These are phyloP conservation scores for Priceomyces medius DNA, from an alignment of 805 yeast species.

Conservation along the genomic window DNA sequence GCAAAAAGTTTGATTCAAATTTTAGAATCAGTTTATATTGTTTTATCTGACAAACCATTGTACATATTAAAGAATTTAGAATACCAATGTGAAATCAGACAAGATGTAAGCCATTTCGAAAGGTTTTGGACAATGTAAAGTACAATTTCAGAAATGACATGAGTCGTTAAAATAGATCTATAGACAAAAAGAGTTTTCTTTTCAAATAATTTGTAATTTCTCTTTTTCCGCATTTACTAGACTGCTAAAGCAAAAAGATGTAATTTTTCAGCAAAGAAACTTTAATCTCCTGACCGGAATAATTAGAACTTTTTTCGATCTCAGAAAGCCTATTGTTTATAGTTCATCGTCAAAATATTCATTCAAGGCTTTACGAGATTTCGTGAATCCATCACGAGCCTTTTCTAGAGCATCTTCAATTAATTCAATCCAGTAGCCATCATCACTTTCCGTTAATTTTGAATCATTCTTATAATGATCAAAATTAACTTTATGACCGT, in stretches of 20 bases:
- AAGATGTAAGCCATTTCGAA: background rate
- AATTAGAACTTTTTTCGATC: no score
- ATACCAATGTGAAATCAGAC: background rate
- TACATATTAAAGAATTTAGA: background rate
- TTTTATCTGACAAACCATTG: conserved; percentile 1
- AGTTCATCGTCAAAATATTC: conserved; percentile 47
- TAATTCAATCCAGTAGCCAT: conserved; percentile 41
- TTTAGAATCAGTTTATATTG: background rate
- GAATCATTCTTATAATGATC: conserved; percentile 30
- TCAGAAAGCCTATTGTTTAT: conserved; percentile 8
- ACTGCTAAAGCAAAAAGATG: background rate
- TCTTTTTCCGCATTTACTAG: background rate
- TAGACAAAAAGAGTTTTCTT: background rate
- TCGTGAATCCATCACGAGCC: conserved; percentile 51
- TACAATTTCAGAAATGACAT: background rate
- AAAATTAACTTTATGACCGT: conserved; percentile 57
- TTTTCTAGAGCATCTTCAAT: conserved; percentile 53
- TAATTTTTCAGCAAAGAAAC: background rate
- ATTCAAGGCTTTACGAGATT: conserved; percentile 50
- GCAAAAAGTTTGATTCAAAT: conserved; percentile 12
- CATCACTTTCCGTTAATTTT: conserved; percentile 18
- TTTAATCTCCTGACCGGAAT: no score
- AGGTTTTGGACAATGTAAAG: background rate
- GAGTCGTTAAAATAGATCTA: background rate
- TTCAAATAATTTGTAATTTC: background rate